Evolutionary conservation across 2,329 filamentous ascomycete genomes (phyloP), one percentile per base, ranked within the genome.

Genomic region (Aspergillus flavus): DNA sequence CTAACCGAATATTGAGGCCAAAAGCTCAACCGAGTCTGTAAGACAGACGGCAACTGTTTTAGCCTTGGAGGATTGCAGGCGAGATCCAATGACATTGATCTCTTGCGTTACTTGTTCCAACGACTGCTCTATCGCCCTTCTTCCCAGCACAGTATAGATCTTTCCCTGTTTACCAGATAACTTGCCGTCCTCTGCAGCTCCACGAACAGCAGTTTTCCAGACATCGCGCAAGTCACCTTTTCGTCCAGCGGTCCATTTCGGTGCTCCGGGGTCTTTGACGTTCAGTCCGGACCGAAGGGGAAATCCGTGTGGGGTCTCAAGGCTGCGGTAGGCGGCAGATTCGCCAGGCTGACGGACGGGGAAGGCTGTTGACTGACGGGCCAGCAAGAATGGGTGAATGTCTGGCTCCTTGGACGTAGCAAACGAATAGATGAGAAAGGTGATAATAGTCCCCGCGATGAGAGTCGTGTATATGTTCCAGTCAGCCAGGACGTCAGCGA

Each of bases 141-240:
- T 89, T 63, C 94, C 95, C 61, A 92, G 82, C 30, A 96, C 89
- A 1, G 92, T 96, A 76, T 92, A 82, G 64, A 97, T 85, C 71
- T 88, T 88, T 64, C 91, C 91, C 71, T 79, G 84, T 67, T 87
- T 88, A 46, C 86, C 86, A 1, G 84, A 82, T 46, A 81, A 75
- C 45, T 86, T 84, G 36, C 89, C 89, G 53, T 89, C 86, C 41
- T 88, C 87, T 61, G 88, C 79, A 10, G 86, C 81, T 57, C 92
- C 92, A 61, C 83, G 83, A 11, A 89, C 83, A 48, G 88, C 91
- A 72, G 86, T 86, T 66, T 89, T 87, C 95, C 95, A 99, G 61
- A 99, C 84, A 78, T 99, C 94, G 60, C 94, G 87, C 68, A 99
- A 82, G 72, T 99, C 94, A 52, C 95, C 95, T 76, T 96, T 89